Base-by-base conservation (phyloP, 768 basidiomycete species). In the Clitopilus passeckerianus region DNA sequence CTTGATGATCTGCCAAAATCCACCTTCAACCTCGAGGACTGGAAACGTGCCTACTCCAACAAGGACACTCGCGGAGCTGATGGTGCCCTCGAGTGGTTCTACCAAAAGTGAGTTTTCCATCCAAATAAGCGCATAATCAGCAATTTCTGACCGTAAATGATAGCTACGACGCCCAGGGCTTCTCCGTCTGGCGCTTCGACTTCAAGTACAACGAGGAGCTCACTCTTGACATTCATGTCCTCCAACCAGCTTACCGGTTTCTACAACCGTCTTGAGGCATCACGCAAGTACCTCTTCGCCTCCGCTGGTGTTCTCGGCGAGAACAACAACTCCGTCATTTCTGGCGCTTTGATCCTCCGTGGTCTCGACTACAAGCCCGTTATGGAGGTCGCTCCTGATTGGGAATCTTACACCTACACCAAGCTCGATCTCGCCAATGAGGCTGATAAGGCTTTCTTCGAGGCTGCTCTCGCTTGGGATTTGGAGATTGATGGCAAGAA, bases 21-120 rank as follows among this genome's bases (percentile, higher is more conserved):
- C 10, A 76, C 83, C 5, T 86, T 92, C 75, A 93, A 93, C 79
- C 85, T 94, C 59, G 91, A 96, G 74, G 94, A 98, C 76, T 97
- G 93, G 94, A 98, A 98, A 74, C 88, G 93, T 50, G 89, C 91
- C 46, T 99, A 98, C 81, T 97, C 95, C 68, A 98, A 98, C 89
- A 87, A 89, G 73, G 95, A 98, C n/a, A 98, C 95, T 37, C 87
- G 91, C 57, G 93, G 91, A 35, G 65, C 89, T 16, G 86, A 74
- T 46, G 95, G 91, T 63, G 74, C 93, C 55, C 67, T 99, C 37
- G 93, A 97, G 73, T 98, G 96, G 97, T 89, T 99, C 85, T 95
- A 97, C 80, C 72, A 93, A 74, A 87, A 97, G 93, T 95, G 66
- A 59, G 90, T 77, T 5, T n/a, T 18, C 27, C 43, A 22, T 8